Evolutionary conservation across 148 eudicot genomes (phyloP), one percentile per base, ranked within the genome.

Genomic region (Drosera capensis): DNA sequence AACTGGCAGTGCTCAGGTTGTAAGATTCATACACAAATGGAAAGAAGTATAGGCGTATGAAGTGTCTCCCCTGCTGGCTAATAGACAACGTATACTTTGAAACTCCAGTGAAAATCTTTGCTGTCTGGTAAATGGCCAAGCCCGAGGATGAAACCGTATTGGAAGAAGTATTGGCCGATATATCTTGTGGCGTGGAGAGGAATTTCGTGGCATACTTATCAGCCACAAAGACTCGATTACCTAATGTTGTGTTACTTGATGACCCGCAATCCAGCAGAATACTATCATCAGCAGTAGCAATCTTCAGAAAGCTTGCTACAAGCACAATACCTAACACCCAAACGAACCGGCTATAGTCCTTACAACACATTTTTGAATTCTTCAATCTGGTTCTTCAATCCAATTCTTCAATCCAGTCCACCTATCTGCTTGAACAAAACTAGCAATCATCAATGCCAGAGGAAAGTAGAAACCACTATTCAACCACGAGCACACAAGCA

Each of bases 261-360:
- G 92, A 88, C 60, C 97, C 97, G 60, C 97, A 88, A 39, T 78
- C 73, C 24, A 88, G 64, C 13, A 78, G 64, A 52, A 72, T 83
- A 39, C 62, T 29, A 43, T 69, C 76, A 42, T 43, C 60, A 40
- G 77, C 80, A 60, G 23, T 48, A 52, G 58, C 66, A 15, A 64
- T 55, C 51, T 45, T 58, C 45, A 37, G 26, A 42, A 68, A 58
- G 36, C 51, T 59, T 40, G 49, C 54, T 21, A 65, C 20, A 48
- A 35, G 59, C 34, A 64, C 28, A 16, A 70, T 13, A 46, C 36
- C 48, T 40, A 48, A 49, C 40, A 52, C 48, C 66, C 63, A 60
- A 20, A 70, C 17, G 45, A 40, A 49, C 53, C 62, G 35, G 45
- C 42, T 66, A 43, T 31, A 51, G 29, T 25, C 52, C 47, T 49